These are phyloP conservation scores for Amphicarpaea edgeworthii DNA, from an alignment of 306 rosid species.

Conservation along the genomic window DNA sequence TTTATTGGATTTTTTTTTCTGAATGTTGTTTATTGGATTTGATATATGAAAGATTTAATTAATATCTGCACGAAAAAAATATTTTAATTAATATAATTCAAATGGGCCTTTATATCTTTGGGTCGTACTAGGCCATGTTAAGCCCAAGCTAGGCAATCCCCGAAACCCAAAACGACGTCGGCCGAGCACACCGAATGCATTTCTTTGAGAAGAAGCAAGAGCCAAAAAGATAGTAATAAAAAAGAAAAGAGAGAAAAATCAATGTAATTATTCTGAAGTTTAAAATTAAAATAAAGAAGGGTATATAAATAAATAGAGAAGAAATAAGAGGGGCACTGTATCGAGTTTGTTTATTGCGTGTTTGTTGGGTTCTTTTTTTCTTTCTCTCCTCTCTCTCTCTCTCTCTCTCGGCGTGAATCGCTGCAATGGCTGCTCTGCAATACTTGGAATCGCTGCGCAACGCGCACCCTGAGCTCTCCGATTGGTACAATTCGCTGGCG, in stretches of 20 bases:
- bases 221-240: neutral
- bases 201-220: constrained; percentile 67
- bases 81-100: no score
- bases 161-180: no score
- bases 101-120: neutral
- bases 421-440: constrained; percentile 89
- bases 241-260: no score
- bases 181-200: constrained; percentile 30
- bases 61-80: no score
- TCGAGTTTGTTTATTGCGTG: neutral
- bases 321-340: neutral
- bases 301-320: constrained; percentile 55
- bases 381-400: no score
- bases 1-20: no score
- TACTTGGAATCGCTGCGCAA: constrained; percentile 89
- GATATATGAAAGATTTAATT: no score
- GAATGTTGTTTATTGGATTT: no score
- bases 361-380: neutral
- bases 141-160: no score
- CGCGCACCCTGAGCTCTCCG: constrained; percentile 88
- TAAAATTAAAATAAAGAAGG: neutral
- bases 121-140: no score
- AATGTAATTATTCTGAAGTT: neutral
- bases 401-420: constrained; percentile 24
- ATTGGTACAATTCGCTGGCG: constrained; percentile 92